A percentile compares a stretch with the other conserved stretches of the same genome.
Conservation (phyloP, 208 protist genomes). For the Endotrypanum monterogeii region DNA sequence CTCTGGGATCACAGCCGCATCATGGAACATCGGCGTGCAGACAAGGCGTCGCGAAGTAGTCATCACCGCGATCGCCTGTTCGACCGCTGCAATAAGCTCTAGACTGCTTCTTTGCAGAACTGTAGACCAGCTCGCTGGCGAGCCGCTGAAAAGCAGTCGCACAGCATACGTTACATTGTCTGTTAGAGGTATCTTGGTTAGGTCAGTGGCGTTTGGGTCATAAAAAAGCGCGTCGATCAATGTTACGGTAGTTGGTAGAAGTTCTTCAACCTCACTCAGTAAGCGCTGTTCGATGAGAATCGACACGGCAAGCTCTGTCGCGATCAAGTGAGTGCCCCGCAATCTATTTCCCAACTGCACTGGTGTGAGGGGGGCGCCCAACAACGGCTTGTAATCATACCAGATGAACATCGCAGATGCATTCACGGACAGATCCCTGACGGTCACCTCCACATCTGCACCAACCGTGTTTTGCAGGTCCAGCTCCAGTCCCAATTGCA, state of each 20-base stretch:
- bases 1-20: slow-evolving; percentile 1
- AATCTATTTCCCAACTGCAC: slow-evolving; percentile 10
- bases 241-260: neutral
- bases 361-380: neutral
- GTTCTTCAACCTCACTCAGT: neutral
- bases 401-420: slow-evolving; percentile 9
- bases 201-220: neutral
- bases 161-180: slow-evolving; percentile 9
- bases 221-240: slow-evolving; percentile 11
- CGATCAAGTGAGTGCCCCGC: neutral
- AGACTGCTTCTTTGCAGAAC: neutral
- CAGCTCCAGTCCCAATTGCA: neutral
- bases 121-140: slow-evolving; percentile 3
- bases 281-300: too few relatives aligned
- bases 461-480: slow-evolving; percentile 4
- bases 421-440: neutral
- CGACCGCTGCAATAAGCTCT: neutral
- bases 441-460: slow-evolving; percentile 5
- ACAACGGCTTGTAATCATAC: neutral
- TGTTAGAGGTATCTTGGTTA: neutral
- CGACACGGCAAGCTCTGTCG: neutral
- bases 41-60: slow-evolving; percentile 5
- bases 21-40: slow-evolving; percentile 4
- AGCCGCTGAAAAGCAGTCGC: slow-evolving; percentile 7
- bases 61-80: neutral